These are phyloP conservation scores for Mortierella sp. DNA, from an alignment of 371 early-diverging fungal species.

Conservation along the genomic window DNA sequence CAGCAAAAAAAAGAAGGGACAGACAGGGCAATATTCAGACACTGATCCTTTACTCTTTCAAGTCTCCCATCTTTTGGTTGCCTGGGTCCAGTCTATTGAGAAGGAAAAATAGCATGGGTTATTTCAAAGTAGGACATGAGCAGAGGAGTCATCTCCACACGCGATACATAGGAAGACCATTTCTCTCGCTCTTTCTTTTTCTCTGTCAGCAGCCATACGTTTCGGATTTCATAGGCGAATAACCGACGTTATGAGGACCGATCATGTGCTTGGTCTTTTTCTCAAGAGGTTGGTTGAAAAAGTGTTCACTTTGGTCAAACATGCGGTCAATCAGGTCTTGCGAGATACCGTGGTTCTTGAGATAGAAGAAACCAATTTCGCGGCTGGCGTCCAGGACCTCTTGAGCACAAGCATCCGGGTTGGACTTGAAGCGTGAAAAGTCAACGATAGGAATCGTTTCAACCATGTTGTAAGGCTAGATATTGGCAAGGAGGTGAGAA, in stretches of 20 bases:
- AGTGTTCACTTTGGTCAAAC: conserved; percentile 57
- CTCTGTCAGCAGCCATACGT: no score
- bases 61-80: conserved; percentile 65
- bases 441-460: conserved; percentile 62
- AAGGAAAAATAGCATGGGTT: no score
- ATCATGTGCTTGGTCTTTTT: conserved; percentile 23
- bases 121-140: no score
- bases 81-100: conserved; percentile 64
- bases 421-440: conserved; percentile 56
- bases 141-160: no score
- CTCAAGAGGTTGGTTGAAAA: conserved; percentile 25
- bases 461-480: no score
- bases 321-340: conserved; percentile 60
- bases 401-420: conserved; percentile 53
- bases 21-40: no score
- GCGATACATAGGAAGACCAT: no score
- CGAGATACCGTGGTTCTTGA: conserved; percentile 66
- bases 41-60: conserved; percentile 64
- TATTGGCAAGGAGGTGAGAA: not conserved
- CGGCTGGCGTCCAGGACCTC: conserved; percentile 63
- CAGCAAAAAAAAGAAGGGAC: no score
- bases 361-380: conserved; percentile 72
- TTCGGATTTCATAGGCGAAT: conserved; percentile 55
- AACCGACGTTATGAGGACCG: conserved; percentile 25
- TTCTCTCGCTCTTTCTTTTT: no score